These are phyloP conservation scores for Lepidium didymum DNA, from an alignment of 345 rosid species.

Conservation along the genomic window DNA sequence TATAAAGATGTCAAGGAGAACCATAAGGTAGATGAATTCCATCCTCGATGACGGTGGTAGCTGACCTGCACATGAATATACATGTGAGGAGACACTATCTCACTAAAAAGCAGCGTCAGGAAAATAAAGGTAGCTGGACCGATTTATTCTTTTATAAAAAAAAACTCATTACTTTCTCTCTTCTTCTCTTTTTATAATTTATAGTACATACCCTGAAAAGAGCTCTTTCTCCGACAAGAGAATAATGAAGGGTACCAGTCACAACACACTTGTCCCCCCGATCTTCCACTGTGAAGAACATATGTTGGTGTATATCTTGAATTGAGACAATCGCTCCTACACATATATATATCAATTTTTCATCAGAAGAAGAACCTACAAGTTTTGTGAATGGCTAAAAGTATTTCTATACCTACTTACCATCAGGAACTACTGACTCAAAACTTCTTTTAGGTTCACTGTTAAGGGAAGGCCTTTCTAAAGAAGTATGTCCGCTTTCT, in stretches of 20 bases:
- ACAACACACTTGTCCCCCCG: slow-evolving; percentile 43
- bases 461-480: slow-evolving; percentile 29
- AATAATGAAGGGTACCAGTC: slow-evolving; percentile 74
- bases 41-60: slow-evolving; percentile 49
- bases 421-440: slow-evolving; percentile 63
- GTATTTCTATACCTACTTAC: slow-evolving; percentile 34
- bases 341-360: slow-evolving; percentile 13
- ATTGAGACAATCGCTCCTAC: slow-evolving; percentile 82
- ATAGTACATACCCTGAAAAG: slow-evolving; percentile 63
- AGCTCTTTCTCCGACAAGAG: slow-evolving; percentile 76
- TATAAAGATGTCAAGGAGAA: slow-evolving; percentile 78
- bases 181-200: neutral
- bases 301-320: slow-evolving; percentile 81
- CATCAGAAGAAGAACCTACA: slow-evolving; percentile 17
- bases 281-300: slow-evolving; percentile 72
- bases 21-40: slow-evolving; percentile 73
- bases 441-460: slow-evolving; percentile 38
- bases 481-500: slow-evolving; percentile 30
- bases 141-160: slow-evolving; percentile 1
- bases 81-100: neutral
- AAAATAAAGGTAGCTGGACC: neutral
- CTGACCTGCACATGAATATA: slow-evolving; percentile 52
- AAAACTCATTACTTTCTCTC: neutral
- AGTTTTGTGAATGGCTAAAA: slow-evolving; percentile 1
- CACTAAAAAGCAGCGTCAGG: neutral